phyloP scores from a whole-genome alignment of 2,329 filamentous ascomycete species.

The Ascochyta lentis region DNA sequence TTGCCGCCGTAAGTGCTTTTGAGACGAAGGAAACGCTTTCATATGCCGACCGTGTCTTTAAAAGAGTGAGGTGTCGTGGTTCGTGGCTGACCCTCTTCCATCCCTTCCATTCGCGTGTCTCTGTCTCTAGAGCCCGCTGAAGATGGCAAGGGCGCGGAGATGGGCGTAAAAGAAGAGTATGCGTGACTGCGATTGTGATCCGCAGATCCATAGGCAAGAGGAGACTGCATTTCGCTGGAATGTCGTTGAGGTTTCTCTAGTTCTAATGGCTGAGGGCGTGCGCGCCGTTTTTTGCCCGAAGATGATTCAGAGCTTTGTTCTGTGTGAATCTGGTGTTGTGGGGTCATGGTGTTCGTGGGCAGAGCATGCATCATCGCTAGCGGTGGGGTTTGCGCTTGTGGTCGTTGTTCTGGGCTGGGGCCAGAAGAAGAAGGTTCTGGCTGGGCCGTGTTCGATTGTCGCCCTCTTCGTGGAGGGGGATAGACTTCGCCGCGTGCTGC shows the following conservation, averaged over 20 bases:
- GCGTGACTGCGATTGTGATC: slow-evolving; percentile 36
- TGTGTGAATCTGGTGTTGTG: slow-evolving; percentile 36
- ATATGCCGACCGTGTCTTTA: slow-evolving; percentile 54
- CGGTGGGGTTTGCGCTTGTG: slow-evolving; percentile 38
- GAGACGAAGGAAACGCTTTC: slow-evolving; percentile 47
- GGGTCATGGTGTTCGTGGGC: slow-evolving; percentile 32
- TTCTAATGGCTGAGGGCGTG: slow-evolving; percentile 42
- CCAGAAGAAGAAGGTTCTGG: slow-evolving; percentile 28
- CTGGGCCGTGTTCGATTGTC: slow-evolving; percentile 38
- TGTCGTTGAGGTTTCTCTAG: slow-evolving; percentile 37
- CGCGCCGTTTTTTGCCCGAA: slow-evolving; percentile 45
- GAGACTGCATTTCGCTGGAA: slow-evolving; percentile 40
- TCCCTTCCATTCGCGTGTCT: slow-evolving; percentile 48
- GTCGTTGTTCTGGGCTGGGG: slow-evolving; percentile 32
- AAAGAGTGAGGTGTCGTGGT: slow-evolving; percentile 52
- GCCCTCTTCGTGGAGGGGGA: slow-evolving; percentile 45
- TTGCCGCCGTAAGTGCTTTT: slow-evolving; percentile 49
- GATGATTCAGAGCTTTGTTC: slow-evolving; percentile 44
- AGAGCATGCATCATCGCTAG: slow-evolving; percentile 26
- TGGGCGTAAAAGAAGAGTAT: slow-evolving; percentile 46
- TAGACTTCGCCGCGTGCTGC: slow-evolving; percentile 49
- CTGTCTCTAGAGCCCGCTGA: slow-evolving; percentile 41
- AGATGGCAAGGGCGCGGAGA: slow-evolving; percentile 46
- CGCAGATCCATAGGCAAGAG: slow-evolving; percentile 37
- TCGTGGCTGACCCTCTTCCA: slow-evolving; percentile 47